A percentile compares a stretch with the other conserved stretches of the same genome.
Conservation (phyloP, 2,329 filamentous ascomycete species). For the Penicillium sp. region DNA sequence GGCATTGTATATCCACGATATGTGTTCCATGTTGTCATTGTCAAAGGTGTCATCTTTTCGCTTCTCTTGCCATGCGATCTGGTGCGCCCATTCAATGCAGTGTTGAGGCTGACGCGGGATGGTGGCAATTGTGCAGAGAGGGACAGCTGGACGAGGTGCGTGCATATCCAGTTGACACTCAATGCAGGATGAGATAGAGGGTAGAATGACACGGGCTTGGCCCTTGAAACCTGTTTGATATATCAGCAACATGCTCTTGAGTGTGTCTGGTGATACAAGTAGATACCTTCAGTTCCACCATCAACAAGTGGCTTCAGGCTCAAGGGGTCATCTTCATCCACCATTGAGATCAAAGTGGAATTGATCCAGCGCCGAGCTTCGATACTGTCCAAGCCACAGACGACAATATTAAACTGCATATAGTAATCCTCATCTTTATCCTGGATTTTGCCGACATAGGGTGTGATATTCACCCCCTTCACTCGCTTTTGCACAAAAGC, state of each 20-base stretch:
- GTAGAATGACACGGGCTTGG: conserved; percentile 87
- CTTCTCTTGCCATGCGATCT: conserved; percentile 92
- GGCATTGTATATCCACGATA: conserved; percentile 92
- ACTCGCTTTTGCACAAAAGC: conserved; percentile 87
- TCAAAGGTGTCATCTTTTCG: conserved; percentile 82
- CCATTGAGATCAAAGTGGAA: conserved; percentile 83
- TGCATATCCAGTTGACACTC: conserved; percentile 99
- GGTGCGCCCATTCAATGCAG: conserved; percentile 97
- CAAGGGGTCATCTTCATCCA: conserved; percentile 78
- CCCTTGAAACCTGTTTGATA: conserved; percentile 76
- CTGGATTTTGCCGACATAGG: conserved; percentile 92
- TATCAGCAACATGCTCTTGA: conserved; percentile 14
- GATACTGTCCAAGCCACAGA: conserved; percentile 94
- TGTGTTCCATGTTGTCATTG: conserved; percentile 94
- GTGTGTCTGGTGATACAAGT: not conserved
- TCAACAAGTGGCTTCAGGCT: conserved; percentile 91
- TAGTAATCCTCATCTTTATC: conserved; percentile 97
- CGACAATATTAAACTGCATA: conserved; percentile 89
- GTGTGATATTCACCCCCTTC: conserved; percentile 85
- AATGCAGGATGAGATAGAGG: conserved; percentile 90
- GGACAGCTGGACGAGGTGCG: conserved; percentile 92
- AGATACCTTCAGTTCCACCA: conserved; percentile 81
- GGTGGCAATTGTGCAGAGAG: conserved; percentile 91
- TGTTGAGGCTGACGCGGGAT: conserved; percentile 97
- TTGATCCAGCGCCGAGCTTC: conserved; percentile 99